Evolutionary conservation across 179 eudicot species (phyloP).

Genomic region (Drosera spatulata): DNA sequence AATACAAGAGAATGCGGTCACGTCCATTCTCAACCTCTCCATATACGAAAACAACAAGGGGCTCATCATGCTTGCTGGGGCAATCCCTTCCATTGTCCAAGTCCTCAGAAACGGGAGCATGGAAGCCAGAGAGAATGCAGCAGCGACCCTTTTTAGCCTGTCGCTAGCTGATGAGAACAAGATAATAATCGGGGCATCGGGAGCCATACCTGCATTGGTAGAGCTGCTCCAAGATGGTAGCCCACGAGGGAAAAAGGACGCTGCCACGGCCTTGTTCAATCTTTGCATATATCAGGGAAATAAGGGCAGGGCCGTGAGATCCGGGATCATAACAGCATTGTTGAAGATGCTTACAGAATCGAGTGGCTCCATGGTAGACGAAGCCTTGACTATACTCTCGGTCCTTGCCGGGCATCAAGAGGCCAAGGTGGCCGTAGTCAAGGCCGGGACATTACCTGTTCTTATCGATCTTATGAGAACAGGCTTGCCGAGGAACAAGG

Average conservation of each 20-base stretch:
- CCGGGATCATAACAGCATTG: constrained; percentile 11
- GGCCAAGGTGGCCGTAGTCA: constrained; percentile 10
- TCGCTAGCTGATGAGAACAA: constrained; percentile 17
- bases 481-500: constrained; percentile 11
- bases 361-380: constrained; percentile 9
- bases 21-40: constrained; percentile 15
- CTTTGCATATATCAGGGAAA: constrained; percentile 15
- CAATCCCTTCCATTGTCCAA: constrained; percentile 12
- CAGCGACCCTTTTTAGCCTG: constrained; percentile 15
- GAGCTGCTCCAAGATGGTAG: constrained; percentile 11
- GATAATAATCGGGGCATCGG: constrained; percentile 15
- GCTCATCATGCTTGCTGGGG: constrained; percentile 15
- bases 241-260: constrained; percentile 12
- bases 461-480: constrained; percentile 11
- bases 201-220: constrained; percentile 10
- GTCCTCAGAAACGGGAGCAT: constrained; percentile 14
- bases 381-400: constrained; percentile 12
- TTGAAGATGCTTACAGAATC: constrained; percentile 13
- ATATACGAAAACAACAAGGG: constrained; percentile 15
- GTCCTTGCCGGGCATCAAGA: constrained; percentile 13
- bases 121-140: constrained; percentile 16
- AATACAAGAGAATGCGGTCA: constrained; percentile 14
- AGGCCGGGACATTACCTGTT: constrained; percentile 12
- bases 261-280: constrained; percentile 12
- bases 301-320: constrained; percentile 15